Base-by-base conservation (phyloP, 768 basidiomycete species). In the Mycena sanguinolenta region DNA sequence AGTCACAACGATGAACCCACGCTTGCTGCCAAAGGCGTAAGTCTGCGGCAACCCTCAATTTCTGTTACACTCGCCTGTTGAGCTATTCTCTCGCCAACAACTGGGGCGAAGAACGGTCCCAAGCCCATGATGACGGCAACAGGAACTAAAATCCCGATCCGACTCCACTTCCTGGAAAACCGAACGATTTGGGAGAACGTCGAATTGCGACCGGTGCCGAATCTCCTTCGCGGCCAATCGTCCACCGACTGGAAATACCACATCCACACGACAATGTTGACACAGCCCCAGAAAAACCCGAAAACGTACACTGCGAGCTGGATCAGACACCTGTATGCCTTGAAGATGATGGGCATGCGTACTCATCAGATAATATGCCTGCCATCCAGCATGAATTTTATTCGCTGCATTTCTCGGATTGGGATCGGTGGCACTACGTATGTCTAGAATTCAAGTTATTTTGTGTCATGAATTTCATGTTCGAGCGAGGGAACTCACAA, bases 91-190 rank as follows among this genome's bases (percentile, higher is more conserved):
- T 55, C 17, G 23, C 57, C 64, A 14, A 62, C 19, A 4, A 55
- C 17, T 7, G 70, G 70, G 10, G 63, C 58, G 52, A 71, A 65
- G 46, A 71, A 71, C 19, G 70, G 70, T 1, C 65, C 70, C 3
- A 71, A 53, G 19, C 50, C 49, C 63, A 71, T 44, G 5, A 71
- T 28, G 4, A 71, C 25, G 0, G 70, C 34, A 14, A 66, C 3
- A 16, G 64, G 58, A 19, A 71, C 12, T 3, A 65, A 10, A 34
- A 67, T 7, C 17, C 28, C 17, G 23, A 62, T 23, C 21, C 54
- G 39, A 19, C 5, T 34, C 23, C n/a, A 28, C 8, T 49, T 52
- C 30, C 52, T 32, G n/a, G 30, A 23, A 23, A 39, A 30, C 4
- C 14, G 46, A 52, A 65, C 3, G 19, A 19, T 16, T 23, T n/a